A percentile compares a stretch with the other conserved stretches of the same genome.
These are phyloP conservation scores for Gaertneriomyces sp. DNA, from an alignment of 192 early-diverging fungal genomes.

Conservation along the genomic window DNA sequence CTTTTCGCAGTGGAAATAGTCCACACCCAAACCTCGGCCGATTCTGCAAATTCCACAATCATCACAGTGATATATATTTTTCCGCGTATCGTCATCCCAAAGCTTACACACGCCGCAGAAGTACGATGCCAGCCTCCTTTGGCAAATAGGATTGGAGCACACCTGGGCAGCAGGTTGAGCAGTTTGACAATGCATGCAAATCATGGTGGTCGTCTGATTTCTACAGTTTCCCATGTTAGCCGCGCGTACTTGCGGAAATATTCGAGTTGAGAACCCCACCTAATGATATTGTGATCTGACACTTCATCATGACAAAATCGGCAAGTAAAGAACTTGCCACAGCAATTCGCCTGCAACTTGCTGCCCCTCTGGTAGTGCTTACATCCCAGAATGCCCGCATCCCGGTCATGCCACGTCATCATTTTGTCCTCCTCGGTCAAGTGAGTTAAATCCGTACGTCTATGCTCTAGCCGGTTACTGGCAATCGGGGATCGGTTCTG, in stretches of 20 bases:
- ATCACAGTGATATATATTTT: slow-evolving; percentile 90
- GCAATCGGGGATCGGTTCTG: slow-evolving; percentile 23
- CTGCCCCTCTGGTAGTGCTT: slow-evolving; percentile 71
- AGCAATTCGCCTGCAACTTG: slow-evolving; percentile 74
- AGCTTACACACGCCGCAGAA: slow-evolving; percentile 88
- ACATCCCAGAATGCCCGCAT: slow-evolving; percentile 60
- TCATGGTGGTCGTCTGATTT: slow-evolving; percentile 72
- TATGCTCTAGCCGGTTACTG: slow-evolving; percentile 36
- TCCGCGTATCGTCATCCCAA: slow-evolving; percentile 80
- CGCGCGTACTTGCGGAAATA: background rate
- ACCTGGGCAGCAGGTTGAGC: slow-evolving; percentile 74
- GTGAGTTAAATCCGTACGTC: slow-evolving; percentile 32
- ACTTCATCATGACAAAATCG: slow-evolving; percentile 76
- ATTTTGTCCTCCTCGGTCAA: slow-evolving; percentile 46
- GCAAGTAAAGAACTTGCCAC: slow-evolving; percentile 68
- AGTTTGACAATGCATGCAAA: slow-evolving; percentile 86
- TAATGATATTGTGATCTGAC: slow-evolving; percentile 61
- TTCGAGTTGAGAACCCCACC: slow-evolving; percentile 42
- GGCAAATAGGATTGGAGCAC: slow-evolving; percentile 66
- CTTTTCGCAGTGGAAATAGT: slow-evolving; percentile 88
- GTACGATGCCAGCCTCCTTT: slow-evolving; percentile 63
- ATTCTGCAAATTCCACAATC: slow-evolving; percentile 90
- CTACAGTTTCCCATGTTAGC: slow-evolving; percentile 29
- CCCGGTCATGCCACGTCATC: slow-evolving; percentile 41
- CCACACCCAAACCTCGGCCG: slow-evolving; percentile 69